A percentile compares a stretch with the other conserved stretches of the same genome.
phyloP scores from a whole-genome alignment of 257 asterid species.

The Datura wrightii region DNA sequence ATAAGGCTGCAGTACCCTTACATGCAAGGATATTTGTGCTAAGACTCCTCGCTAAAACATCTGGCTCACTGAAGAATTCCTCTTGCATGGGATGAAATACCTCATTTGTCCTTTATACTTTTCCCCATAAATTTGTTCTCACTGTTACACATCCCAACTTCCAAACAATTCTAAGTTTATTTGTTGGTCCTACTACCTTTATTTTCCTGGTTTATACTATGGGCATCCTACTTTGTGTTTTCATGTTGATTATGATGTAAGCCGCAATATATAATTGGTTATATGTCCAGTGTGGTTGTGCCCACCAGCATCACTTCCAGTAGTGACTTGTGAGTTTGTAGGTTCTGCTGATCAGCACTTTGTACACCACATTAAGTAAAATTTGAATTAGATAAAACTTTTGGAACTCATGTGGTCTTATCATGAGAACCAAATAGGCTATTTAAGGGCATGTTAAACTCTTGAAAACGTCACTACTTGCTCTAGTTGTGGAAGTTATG shows the following conservation, averaged over 20 bases:
- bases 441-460: neutral
- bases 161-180: neutral
- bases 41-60: neutral
- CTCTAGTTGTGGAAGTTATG: neutral
- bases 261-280: neutral
- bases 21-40: neutral
- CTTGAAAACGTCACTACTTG: neutral
- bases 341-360: neutral
- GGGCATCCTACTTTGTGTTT: neutral
- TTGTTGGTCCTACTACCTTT: neutral
- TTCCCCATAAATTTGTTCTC: neutral
- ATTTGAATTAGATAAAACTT: neutral
- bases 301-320: neutral
- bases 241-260: constrained; percentile 13
- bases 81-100: constrained; percentile 5
- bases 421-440: constrained; percentile 12
- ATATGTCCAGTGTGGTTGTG: neutral
- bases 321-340: neutral
- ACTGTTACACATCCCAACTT: neutral
- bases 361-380: constrained; percentile 1
- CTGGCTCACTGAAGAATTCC: constrained; percentile 16
- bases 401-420: neutral
- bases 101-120: neutral
- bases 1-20: too few relatives aligned
- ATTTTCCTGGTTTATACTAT: neutral